Percentiles rank a stretch among this genome's conserved stretches.
These are phyloP conservation scores for Alternaria hordeiaustralica DNA, from an alignment of 2,329 filamentous ascomycete species.

Conservation along the genomic window DNA sequence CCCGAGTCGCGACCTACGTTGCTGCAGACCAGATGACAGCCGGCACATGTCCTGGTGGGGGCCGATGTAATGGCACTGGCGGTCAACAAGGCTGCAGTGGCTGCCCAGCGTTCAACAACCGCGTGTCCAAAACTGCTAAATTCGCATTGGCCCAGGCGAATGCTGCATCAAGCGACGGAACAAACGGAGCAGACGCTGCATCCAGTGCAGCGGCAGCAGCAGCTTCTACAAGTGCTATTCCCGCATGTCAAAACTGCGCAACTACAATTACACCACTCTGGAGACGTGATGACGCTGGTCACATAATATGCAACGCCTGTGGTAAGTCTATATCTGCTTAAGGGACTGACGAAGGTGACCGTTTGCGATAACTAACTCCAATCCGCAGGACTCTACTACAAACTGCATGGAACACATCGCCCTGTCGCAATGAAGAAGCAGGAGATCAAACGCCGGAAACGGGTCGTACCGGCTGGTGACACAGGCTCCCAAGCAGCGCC, in stretches of 20 bases:
- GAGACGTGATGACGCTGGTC: slow-evolving; percentile 90
- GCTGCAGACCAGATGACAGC: slow-evolving; percentile 74
- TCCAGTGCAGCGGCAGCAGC: slow-evolving; percentile 26
- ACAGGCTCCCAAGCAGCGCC: slow-evolving; percentile 45
- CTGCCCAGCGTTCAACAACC: slow-evolving; percentile 96
- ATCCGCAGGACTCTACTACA: slow-evolving; percentile 83
- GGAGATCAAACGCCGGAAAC: slow-evolving; percentile 93
- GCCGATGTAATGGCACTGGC: slow-evolving; percentile 93
- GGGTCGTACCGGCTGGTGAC: slow-evolving; percentile 80
- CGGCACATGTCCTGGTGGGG: slow-evolving; percentile 94
- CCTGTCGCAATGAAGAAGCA: slow-evolving; percentile 99
- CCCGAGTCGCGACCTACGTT: slow-evolving; percentile 71
- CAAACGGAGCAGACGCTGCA: slow-evolving; percentile 24
- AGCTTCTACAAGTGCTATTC: slow-evolving; percentile 64
- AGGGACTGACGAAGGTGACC: neutral
- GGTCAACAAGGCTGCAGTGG: slow-evolving; percentile 94
- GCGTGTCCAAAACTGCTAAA: slow-evolving; percentile 85
- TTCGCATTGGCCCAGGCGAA: slow-evolving; percentile 61
- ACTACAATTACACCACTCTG: slow-evolving; percentile 97
- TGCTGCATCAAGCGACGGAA: slow-evolving; percentile 34
- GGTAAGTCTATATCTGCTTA: slow-evolving; percentile 65
- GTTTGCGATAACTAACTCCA: slow-evolving; percentile 17
- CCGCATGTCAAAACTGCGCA: slow-evolving; percentile 95
- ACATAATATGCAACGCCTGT: slow-evolving; percentile 98
- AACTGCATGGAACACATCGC: slow-evolving; percentile 90